Evolutionary conservation across 2,329 filamentous ascomycete genomes (phyloP).

Genomic region (Zasmidium citrigriseum): DNA sequence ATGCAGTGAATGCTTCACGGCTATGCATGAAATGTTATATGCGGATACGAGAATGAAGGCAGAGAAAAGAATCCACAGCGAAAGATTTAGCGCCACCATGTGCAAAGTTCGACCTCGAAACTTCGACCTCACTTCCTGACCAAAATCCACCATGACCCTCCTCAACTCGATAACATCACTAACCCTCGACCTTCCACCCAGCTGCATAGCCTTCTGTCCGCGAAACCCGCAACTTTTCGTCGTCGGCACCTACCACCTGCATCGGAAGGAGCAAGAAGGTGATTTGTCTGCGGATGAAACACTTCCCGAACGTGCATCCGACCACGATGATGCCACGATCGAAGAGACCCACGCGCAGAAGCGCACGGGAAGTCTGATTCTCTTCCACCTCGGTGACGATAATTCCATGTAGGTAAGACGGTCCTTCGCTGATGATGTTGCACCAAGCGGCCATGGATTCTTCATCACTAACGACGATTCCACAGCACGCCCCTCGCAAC

Average conservation of each 20-base stretch:
- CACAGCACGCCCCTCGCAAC: constrained; percentile 28
- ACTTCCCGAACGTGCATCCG: constrained; percentile 15
- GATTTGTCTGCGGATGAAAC: not conserved
- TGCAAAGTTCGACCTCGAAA: not conserved
- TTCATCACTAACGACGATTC: constrained; percentile 19
- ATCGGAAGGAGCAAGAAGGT: constrained; percentile 43
- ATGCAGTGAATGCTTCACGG: not conserved
- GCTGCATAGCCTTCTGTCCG: constrained; percentile 75
- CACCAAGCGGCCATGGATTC: not conserved
- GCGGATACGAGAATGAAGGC: not conserved
- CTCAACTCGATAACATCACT: constrained; percentile 51
- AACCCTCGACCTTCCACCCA: constrained; percentile 68
- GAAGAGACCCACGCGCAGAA: constrained; percentile 19
- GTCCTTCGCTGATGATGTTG: not conserved
- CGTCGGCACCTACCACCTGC: constrained; percentile 81
- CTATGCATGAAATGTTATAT: not conserved
- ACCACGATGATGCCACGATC: constrained; percentile 2
- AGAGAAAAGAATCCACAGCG: not conserved
- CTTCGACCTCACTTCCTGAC: not conserved
- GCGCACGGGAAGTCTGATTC: constrained; percentile 71
- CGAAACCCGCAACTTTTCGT: constrained; percentile 65
- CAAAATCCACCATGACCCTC: not conserved
- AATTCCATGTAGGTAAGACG: constrained; percentile 56
- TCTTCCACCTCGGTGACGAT: constrained; percentile 58
- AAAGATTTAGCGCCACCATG: not conserved